Evolutionary conservation across 2,329 filamentous ascomycete genomes (phyloP).

Genomic region (Pyricularia sp.): DNA sequence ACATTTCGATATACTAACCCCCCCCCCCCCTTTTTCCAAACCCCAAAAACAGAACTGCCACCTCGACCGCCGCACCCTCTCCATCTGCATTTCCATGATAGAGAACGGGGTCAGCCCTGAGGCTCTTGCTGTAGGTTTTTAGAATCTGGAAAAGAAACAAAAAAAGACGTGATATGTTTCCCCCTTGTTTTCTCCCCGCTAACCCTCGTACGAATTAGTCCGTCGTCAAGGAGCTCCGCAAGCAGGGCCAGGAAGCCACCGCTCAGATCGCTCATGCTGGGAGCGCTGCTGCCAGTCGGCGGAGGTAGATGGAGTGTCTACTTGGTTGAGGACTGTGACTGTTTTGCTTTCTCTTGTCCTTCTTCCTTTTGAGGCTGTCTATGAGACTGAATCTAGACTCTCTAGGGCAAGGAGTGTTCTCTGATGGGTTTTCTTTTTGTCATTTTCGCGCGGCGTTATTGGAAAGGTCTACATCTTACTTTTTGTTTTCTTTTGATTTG

Average conservation of each 20-base stretch:
- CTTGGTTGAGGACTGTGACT: no score
- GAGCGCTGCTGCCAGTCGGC: constrained; percentile 9
- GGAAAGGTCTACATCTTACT: background rate
- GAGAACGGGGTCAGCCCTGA: constrained; percentile 97
- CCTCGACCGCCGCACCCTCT: constrained; percentile 81
- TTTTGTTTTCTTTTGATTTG: background rate
- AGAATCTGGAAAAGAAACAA: no score
- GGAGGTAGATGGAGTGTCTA: constrained; percentile 10
- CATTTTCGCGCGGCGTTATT: background rate
- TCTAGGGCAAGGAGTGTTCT: background rate
- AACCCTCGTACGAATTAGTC: constrained; percentile 26
- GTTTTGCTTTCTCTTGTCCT: background rate
- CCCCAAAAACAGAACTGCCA: constrained; percentile 66
- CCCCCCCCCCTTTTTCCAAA: no score
- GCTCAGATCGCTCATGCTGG: constrained; percentile 24
- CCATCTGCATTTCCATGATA: constrained; percentile 91
- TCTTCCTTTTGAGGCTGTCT: background rate
- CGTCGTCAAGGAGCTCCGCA: constrained; percentile 50
- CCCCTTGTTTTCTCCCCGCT: background rate
- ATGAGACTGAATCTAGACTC: background rate
- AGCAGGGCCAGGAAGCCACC: constrained; percentile 42
- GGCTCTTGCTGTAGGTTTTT: constrained; percentile 68
- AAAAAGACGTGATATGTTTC: no score
- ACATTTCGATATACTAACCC: background rate
- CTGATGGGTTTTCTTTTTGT: background rate